These are phyloP conservation scores for Solanum clarkiae DNA, from an alignment of 257 asterid genomes.

Conservation along the genomic window DNA sequence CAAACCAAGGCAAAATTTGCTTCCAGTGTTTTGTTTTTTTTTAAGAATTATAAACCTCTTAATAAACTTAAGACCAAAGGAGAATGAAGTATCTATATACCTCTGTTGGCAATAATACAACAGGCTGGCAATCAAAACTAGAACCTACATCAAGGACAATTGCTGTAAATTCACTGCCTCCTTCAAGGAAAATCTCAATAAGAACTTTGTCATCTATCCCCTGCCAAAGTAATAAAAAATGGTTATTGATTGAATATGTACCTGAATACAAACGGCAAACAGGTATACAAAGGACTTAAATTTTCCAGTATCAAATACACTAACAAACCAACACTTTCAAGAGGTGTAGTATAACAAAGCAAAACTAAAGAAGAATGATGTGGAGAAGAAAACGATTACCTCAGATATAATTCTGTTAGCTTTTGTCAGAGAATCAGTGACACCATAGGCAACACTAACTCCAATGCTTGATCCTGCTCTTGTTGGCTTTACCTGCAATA, in stretches of 20 bases:
- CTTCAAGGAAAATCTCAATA: conserved; percentile 75
- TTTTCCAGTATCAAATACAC: neutral
- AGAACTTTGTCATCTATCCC: conserved; percentile 82
- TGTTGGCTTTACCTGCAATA: conserved; percentile 77
- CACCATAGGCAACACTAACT: conserved; percentile 84
- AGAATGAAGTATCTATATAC: conserved; percentile 13
- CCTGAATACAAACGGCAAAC: conserved; percentile 4
- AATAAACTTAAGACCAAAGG: neutral
- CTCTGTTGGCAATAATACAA: conserved; percentile 81
- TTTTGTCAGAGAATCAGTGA: conserved; percentile 59
- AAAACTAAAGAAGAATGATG: conserved; percentile 2
- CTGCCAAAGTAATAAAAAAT: conserved; percentile 22
- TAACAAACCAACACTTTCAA: neutral
- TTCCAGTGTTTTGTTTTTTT: neutral
- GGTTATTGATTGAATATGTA: neutral
- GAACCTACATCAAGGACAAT: conserved; percentile 79
- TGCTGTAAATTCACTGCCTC: conserved; percentile 83
- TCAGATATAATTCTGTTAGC: conserved; percentile 64
- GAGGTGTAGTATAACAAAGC: neutral
- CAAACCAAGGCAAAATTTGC: neutral
- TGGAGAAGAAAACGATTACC: conserved; percentile 21
- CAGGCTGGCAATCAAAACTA: conserved; percentile 51
- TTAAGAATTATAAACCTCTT: neutral
- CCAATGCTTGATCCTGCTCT: conserved; percentile 93
- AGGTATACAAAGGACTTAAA: neutral